Evolutionary conservation across 805 yeast genomes (phyloP), one percentile per base, ranked within the genome.

Genomic region (Ogataea neopini): DNA sequence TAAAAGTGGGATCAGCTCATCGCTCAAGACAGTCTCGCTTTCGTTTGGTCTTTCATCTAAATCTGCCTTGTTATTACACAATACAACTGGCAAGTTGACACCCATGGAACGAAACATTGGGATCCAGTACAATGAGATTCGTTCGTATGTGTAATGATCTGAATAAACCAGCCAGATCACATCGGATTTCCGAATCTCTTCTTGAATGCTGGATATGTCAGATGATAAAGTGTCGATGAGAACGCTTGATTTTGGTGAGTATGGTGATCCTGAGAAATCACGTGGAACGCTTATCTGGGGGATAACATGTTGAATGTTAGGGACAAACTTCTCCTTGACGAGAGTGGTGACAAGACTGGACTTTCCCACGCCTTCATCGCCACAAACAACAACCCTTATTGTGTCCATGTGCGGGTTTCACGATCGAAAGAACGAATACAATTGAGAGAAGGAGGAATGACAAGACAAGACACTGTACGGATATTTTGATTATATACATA

Each of bases 101-200:
- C 99, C 99, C 77, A 89, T 74, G 0, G 96, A 88, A 51, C 99
- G 75, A 59, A 94, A 85, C 73, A 85, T 79, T 43, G 95, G 94
- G 78, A 94, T 84, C 99, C 99, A 94, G 64, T 90, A 90, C 19
- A 92, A 71, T 2, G 96, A 83, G 4, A 94, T 81, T 40, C 98
- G 75, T 63, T 94, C 98, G 62, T 90, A 94, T 0, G 98, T 89
- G 62, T 90, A 94, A 60, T 90, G 96, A 61, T 91, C 98, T 3
- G 94, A 80, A 62, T 91, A 94, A 0, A 94, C 89, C n/a, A 94
- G 75, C 92, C 97, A 86, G 2, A 94, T 86, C 11, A 90, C 97
- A 66, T 88, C 92, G 0, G 97, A 94, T 44, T 79, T 76, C 40
- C 96, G 76, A 52, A 94, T 77, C 62, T 89, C 96, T 26, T 76